These are phyloP conservation scores for Leersia perrieri DNA, from an alignment of 176 grass and related monocot species.

Conservation along the genomic window DNA sequence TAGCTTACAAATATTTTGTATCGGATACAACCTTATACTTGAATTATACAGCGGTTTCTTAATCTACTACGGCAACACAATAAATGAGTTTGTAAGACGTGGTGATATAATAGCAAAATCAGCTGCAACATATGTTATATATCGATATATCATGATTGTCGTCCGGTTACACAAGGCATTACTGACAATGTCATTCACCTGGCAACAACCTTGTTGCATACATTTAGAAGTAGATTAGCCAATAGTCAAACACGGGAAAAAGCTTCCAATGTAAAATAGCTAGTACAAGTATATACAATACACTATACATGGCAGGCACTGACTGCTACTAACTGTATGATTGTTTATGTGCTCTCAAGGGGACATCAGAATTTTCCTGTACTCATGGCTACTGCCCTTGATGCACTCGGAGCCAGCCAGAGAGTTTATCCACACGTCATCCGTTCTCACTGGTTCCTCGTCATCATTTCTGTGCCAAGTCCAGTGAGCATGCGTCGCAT, in stretches of 20 bases:
- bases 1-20: neutral
- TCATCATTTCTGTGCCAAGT: constrained; percentile 97
- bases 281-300: constrained; percentile 28
- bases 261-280: neutral
- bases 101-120: neutral
- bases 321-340: neutral
- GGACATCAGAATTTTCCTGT: constrained; percentile 70
- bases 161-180: neutral
- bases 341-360: constrained; percentile 38
- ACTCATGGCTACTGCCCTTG: constrained; percentile 23
- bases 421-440: constrained; percentile 89
- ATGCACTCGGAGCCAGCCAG: constrained; percentile 55
- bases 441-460: constrained; percentile 65
- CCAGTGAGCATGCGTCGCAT: constrained; percentile 82
- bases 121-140: neutral
- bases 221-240: constrained; percentile 12
- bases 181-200: neutral
- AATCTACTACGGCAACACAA: neutral
- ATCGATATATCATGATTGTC: neutral
- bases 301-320: constrained; percentile 11
- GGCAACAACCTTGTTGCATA: neutral
- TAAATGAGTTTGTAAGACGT: neutral
- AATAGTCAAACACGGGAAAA: constrained; percentile 16
- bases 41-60: neutral
- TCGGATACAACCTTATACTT: neutral